These are phyloP conservation scores for Hippophae tibetana DNA, from an alignment of 306 rosid genomes.

Conservation along the genomic window DNA sequence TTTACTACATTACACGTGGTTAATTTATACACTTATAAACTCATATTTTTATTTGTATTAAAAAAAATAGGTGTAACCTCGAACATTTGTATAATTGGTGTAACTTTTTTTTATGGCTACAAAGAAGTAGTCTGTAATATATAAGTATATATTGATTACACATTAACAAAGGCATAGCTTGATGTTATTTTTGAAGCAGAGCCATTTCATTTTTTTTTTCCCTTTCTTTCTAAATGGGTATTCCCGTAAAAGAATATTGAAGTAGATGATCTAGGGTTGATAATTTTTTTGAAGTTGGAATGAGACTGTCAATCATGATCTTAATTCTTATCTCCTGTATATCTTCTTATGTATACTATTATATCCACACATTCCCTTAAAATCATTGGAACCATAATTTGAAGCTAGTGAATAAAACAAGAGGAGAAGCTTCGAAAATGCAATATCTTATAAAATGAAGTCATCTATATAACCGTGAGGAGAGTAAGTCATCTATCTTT, in stretches of 20 bases:
- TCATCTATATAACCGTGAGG: neutral
- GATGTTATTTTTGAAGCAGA: no score
- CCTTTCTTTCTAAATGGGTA: conserved; percentile 3
- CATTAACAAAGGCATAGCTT: no score
- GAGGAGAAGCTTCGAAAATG: neutral
- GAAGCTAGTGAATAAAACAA: neutral
- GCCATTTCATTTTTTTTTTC: no score
- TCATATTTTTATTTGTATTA: no score
- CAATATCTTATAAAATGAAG: conserved; percentile 1
- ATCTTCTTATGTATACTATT: conserved; percentile 25
- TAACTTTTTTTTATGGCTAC: no score
- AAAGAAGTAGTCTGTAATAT: no score
- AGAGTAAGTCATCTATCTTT: conserved; percentile 12
- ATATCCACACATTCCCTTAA: conserved; percentile 59
- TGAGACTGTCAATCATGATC: conserved; percentile 29
- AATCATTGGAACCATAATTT: conserved; percentile 32
- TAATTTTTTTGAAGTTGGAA: conserved; percentile 7
- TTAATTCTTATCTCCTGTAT: conserved; percentile 37
- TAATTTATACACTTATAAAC: no score
- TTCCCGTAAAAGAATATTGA: conserved; percentile 16
- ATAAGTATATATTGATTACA: no score
- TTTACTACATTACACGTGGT: no score
- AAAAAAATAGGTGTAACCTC: no score
- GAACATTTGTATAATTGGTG: no score
- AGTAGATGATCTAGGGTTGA: conserved; percentile 42